phyloP scores from a whole-genome alignment of 2,329 filamentous ascomycete genomes.

The Mollisiaceae sp. region DNA sequence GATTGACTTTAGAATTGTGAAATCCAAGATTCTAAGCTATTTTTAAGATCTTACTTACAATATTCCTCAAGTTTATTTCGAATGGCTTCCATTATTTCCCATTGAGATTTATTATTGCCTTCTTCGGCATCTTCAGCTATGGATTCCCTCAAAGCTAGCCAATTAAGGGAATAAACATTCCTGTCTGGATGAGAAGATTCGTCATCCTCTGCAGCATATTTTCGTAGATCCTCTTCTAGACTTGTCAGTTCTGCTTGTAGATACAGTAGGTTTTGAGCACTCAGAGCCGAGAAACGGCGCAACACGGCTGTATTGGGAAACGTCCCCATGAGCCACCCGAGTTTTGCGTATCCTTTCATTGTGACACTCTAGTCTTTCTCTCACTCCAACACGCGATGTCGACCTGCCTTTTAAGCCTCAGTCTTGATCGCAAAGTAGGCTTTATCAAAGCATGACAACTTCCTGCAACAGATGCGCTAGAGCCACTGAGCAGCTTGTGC shows the following conservation, averaged over 20 bases:
- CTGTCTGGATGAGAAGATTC: slow-evolving; percentile 2
- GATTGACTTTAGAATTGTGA: not conserved
- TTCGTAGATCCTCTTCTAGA: slow-evolving; percentile 15
- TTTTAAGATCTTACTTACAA: too few relatives aligned
- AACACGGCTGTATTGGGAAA: slow-evolving; percentile 11
- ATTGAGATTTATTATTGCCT: slow-evolving; percentile 14
- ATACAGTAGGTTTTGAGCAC: slow-evolving; percentile 20
- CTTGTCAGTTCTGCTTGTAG: slow-evolving; percentile 22
- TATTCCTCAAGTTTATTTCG: slow-evolving; percentile 16
- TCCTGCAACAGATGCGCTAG: too few relatives aligned
- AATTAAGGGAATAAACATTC: slow-evolving; percentile 12
- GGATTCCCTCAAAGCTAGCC: slow-evolving; percentile 9
- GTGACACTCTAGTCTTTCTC: not conserved
- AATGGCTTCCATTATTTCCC: slow-evolving; percentile 6
- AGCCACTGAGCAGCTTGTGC: too few relatives aligned
- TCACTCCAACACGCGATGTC: not conserved
- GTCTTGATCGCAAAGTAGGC: too few relatives aligned
- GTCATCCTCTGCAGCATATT: slow-evolving; percentile 12
- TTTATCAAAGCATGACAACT: too few relatives aligned
- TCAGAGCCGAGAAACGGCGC: slow-evolving; percentile 17
- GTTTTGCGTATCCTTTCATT: slow-evolving; percentile 16
- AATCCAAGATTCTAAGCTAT: too few relatives aligned
- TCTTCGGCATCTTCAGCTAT: slow-evolving; percentile 9
- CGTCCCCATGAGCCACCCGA: slow-evolving; percentile 11
- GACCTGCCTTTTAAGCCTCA: too few relatives aligned